Conservation (phyloP, 208 protist genomes). For the Acanthamoeba sp. region DNA sequence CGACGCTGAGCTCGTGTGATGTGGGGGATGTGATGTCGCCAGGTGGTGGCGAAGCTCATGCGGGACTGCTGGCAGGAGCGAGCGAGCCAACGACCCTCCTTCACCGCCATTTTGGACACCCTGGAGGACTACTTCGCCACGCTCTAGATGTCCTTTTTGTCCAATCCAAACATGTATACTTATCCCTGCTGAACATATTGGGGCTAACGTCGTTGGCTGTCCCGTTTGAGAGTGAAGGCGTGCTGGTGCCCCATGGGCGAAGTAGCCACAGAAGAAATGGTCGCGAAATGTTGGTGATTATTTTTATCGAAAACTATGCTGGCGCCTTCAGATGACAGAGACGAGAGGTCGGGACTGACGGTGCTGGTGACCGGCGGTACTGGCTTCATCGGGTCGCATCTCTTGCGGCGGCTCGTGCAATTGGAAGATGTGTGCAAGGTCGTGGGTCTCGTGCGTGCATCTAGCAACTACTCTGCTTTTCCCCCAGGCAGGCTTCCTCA, state of each 20-base stretch:
- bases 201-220: too few relatives aligned
- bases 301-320: too few relatives aligned
- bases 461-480: neutral
- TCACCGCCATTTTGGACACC: neutral
- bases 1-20: too few relatives aligned
- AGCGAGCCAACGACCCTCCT: slow-evolving; percentile 28
- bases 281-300: too few relatives aligned
- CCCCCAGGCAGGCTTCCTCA: neutral
- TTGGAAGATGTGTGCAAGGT: neutral
- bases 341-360: neutral
- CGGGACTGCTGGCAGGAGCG: neutral
- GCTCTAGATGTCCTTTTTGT: too few relatives aligned
- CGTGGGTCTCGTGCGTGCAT: slow-evolving; percentile 2
- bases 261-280: too few relatives aligned
- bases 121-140: slow-evolving; percentile 17
- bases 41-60: neutral
- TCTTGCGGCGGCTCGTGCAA: neutral
- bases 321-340: too few relatives aligned
- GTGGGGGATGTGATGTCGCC: neutral
- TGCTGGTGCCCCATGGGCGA: too few relatives aligned
- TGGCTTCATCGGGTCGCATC: slow-evolving; percentile 41
- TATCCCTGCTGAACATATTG: too few relatives aligned
- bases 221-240: too few relatives aligned
- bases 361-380: slow-evolving; percentile 27
- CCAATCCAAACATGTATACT: too few relatives aligned